Evolutionary conservation across 306 rosid genomes (phyloP).

Genomic region (Begonia peltatifolia): DNA sequence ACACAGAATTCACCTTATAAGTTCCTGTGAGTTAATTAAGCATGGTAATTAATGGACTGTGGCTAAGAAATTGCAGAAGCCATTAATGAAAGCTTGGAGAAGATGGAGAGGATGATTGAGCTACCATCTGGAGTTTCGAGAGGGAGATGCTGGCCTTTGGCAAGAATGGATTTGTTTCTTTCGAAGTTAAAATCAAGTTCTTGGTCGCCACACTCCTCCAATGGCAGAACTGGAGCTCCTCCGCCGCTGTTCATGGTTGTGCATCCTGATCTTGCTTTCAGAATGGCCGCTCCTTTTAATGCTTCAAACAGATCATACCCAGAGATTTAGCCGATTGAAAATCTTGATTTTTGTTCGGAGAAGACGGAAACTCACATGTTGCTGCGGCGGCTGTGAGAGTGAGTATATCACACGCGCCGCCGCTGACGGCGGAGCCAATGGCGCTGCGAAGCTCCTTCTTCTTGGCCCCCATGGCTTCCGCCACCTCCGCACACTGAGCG

Average conservation of each 20-base stretch:
- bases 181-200: conserved; percentile 57
- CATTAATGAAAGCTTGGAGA: background rate
- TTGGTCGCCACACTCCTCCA: conserved; percentile 34
- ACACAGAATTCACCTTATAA: conserved; percentile 43
- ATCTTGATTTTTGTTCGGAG: too few species aligned
- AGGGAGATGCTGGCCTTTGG: conserved; percentile 44
- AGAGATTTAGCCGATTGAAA: background rate
- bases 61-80: background rate
- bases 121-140: conserved; percentile 81
- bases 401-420: conserved; percentile 51
- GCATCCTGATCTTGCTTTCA: conserved; percentile 70
- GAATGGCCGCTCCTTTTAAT: conserved; percentile 73
- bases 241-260: conserved; percentile 43
- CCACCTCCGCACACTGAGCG: conserved; percentile 77
- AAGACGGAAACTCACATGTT: conserved; percentile 34
- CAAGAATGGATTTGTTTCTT: conserved; percentile 43
- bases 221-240: conserved; percentile 49
- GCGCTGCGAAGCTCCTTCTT: conserved; percentile 45
- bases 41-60: background rate
- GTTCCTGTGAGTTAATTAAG: conserved; percentile 30
- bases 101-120: background rate
- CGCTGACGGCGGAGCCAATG: conserved; percentile 60
- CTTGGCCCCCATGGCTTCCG: conserved; percentile 91
- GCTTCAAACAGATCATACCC: conserved; percentile 22
- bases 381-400: conserved; percentile 89